phyloP scores from a whole-genome alignment of 768 basidiomycete species.

The Tulasnella sp. region DNA sequence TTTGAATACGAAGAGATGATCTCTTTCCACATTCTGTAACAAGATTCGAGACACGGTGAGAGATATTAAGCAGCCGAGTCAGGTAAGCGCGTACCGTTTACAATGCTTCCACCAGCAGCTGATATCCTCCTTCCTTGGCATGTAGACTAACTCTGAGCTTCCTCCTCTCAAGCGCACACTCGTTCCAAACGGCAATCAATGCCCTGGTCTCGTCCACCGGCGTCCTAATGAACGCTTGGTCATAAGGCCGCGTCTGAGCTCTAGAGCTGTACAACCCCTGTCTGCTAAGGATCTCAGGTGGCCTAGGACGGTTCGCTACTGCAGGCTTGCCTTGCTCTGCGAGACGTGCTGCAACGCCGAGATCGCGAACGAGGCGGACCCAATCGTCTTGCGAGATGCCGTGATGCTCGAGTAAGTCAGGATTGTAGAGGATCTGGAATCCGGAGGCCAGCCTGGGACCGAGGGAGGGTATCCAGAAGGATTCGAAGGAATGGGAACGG shows the following conservation, averaged over 20 bases:
- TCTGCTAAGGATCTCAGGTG: background rate
- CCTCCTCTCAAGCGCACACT: constrained; percentile 5
- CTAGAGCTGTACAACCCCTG: background rate
- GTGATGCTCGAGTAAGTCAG: background rate
- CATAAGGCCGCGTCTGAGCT: constrained; percentile 2
- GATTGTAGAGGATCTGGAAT: background rate
- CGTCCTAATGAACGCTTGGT: constrained; percentile 5
- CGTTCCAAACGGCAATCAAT: constrained; percentile 7
- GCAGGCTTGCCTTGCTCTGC: background rate
- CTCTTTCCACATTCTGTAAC: too few species aligned
- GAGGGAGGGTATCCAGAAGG: background rate
- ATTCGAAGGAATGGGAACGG: background rate
- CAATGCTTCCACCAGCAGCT: constrained; percentile 5
- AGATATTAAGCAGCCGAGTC: too few species aligned
- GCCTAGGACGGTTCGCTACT: background rate
- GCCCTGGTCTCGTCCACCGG: background rate
- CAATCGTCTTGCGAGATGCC: background rate
- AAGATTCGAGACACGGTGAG: too few species aligned
- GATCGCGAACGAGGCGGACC: background rate
- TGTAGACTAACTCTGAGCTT: background rate
- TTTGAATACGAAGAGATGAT: too few species aligned
- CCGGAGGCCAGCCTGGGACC: background rate
- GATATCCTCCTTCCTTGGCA: background rate
- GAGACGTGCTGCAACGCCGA: background rate
- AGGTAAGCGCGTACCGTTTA: background rate